Percentiles rank a stretch among this genome's conserved stretches.
Conservation (phyloP, 2,329 filamentous ascomycete genomes). For the Macrophomina tecta region DNA sequence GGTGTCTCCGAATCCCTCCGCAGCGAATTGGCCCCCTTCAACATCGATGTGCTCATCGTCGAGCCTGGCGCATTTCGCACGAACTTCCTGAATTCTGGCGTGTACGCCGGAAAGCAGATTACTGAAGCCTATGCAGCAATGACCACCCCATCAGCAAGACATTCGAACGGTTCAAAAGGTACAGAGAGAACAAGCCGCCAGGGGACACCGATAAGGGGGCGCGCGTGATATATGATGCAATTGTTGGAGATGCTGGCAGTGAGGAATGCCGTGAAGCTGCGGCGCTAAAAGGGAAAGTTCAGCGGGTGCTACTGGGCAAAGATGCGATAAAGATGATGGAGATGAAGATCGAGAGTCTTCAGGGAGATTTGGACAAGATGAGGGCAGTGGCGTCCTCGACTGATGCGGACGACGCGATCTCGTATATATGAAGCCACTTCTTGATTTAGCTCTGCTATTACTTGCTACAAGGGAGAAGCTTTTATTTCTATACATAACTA, state of each 20-base stretch:
- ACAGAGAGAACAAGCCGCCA: slow-evolving; percentile 44
- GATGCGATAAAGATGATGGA: slow-evolving; percentile 7
- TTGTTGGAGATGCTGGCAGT: slow-evolving; percentile 37
- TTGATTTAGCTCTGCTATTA: neutral
- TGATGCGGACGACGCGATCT: neutral
- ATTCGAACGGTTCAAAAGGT: neutral
- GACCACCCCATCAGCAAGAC: slow-evolving; percentile 34
- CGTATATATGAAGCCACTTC: neutral
- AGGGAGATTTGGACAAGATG: neutral
- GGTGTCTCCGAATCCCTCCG: neutral
- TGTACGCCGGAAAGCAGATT: slow-evolving; percentile 34
- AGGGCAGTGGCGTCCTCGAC: neutral
- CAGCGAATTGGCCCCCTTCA: slow-evolving; percentile 4
- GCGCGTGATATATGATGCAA: slow-evolving; percentile 60
- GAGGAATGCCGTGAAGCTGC: neutral
- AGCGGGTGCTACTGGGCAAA: neutral
- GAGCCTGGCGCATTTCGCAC: slow-evolving; percentile 33
- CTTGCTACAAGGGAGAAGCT: neutral
- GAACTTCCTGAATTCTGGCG: slow-evolving; percentile 30
- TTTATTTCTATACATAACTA: no score
- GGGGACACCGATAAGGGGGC: slow-evolving; percentile 63
- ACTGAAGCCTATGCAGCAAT: slow-evolving; percentile 45
- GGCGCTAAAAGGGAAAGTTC: neutral
- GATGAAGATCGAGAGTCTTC: slow-evolving; percentile 3
- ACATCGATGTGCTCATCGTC: slow-evolving; percentile 12